Evolutionary conservation across 139 green algal species (phyloP).

Genomic region (Nannochloris sp.): DNA sequence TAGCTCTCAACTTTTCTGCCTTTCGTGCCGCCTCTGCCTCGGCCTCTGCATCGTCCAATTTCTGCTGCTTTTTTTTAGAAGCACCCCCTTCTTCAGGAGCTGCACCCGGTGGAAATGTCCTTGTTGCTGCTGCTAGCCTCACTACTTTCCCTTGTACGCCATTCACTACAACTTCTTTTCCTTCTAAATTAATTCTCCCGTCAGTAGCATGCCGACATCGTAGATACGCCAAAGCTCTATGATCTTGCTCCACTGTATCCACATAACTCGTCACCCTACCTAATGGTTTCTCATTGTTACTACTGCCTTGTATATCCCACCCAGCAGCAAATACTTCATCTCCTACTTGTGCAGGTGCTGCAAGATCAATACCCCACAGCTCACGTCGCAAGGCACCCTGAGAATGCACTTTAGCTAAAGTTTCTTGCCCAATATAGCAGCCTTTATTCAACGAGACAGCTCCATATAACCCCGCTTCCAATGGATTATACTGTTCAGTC

Average conservation of each 20-base stretch:
- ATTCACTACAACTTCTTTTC: constrained; percentile 5
- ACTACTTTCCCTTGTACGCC: constrained; percentile 1
- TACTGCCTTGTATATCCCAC: background rate
- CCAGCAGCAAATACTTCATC: constrained; percentile 19
- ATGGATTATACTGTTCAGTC: constrained; percentile 48
- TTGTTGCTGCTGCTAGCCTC: background rate
- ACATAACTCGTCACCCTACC: constrained; percentile 35
- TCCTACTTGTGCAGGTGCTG: constrained; percentile 21
- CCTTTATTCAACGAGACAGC: constrained; percentile 65
- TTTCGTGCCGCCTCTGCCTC: constrained; percentile 32
- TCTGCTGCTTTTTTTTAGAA: constrained; percentile 7
- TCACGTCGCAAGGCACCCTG: constrained; percentile 42
- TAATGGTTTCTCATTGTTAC: constrained; percentile 10
- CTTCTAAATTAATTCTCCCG: constrained; percentile 27
- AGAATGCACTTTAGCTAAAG: constrained; percentile 49
- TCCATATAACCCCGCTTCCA: constrained; percentile 68
- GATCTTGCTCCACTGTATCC: constrained; percentile 8
- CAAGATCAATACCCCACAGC: constrained; percentile 55
- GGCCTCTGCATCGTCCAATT: constrained; percentile 21
- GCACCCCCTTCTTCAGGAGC: background rate
- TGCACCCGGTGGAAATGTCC: constrained; percentile 1
- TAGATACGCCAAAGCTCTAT: constrained; percentile 55
- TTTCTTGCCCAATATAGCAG: constrained; percentile 65
- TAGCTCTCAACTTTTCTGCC: constrained; percentile 38
- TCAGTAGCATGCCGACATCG: constrained; percentile 21